Percentiles rank a stretch among this genome's conserved stretches.
Evolutionary conservation across 345 rosid species (phyloP).

Genomic region (Brassica nigra): DNA sequence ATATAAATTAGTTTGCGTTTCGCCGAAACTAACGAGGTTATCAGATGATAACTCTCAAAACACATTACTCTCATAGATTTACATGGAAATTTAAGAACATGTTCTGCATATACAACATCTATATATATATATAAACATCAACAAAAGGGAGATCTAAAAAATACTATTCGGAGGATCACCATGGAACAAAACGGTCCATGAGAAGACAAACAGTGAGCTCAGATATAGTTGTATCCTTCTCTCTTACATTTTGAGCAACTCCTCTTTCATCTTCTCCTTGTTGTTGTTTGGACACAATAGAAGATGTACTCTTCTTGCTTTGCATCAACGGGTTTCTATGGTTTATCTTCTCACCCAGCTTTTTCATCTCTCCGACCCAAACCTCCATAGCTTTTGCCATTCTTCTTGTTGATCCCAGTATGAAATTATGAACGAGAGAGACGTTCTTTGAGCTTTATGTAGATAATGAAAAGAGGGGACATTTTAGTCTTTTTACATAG

Average conservation of each 20-base stretch:
- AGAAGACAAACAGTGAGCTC: slow-evolving; percentile 70
- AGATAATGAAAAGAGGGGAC: neutral
- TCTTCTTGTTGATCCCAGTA: neutral
- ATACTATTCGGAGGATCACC: slow-evolving; percentile 33
- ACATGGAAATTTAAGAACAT: neutral
- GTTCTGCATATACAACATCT: neutral
- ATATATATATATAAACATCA: neutral
- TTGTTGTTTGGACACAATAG: slow-evolving; percentile 23
- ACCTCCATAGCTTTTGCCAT: slow-evolving; percentile 60
- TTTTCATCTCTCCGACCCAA: slow-evolving; percentile 58
- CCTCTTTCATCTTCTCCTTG: slow-evolving; percentile 32
- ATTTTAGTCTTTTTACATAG: neutral
- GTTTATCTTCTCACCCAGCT: slow-evolving; percentile 52
- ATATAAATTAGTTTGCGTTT: neutral
- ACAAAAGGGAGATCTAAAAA: neutral
- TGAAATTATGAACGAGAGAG: slow-evolving; percentile 11
- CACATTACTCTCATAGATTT: slow-evolving; percentile 10
- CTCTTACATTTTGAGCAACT: slow-evolving; percentile 35
- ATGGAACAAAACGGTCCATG: slow-evolving; percentile 86
- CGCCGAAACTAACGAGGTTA: neutral
- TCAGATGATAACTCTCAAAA: neutral
- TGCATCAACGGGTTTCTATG: slow-evolving; percentile 41
- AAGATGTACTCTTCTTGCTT: slow-evolving; percentile 14
- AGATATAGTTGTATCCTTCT: slow-evolving; percentile 50
- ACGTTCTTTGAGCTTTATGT: slow-evolving; percentile 23